Percentiles rank a stretch among this genome's conserved stretches.
These are phyloP conservation scores for Williopsis jadinii DNA, from an alignment of 1,139 yeast genomes.

Conservation along the genomic window DNA sequence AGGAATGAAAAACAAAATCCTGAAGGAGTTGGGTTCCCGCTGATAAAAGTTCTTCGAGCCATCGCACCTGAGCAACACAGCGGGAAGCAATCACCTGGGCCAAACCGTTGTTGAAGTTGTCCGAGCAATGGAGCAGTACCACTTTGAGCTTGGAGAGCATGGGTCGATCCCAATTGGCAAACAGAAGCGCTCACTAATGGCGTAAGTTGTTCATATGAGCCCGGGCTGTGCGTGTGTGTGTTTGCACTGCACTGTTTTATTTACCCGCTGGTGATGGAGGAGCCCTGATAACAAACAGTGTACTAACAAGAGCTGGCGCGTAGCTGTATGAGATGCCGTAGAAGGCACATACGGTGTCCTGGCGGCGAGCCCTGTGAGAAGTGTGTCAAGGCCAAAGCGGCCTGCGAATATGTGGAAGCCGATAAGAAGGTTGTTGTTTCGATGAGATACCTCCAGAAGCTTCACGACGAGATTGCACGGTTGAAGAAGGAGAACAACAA, in stretches of 20 bases:
- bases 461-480: constrained; percentile 55
- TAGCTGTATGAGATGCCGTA: constrained; percentile 62
- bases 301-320: constrained; percentile 3
- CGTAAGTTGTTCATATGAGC: constrained; percentile 6
- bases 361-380: constrained; percentile 74
- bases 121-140: too few species aligned
- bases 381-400: constrained; percentile 50
- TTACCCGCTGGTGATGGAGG: not conserved
- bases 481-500: constrained; percentile 48
- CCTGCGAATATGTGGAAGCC: constrained; percentile 73
- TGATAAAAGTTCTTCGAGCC: not conserved
- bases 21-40: constrained; percentile 9
- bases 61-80: too few species aligned
- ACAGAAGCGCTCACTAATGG: constrained; percentile 13
- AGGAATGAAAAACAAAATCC: not conserved
- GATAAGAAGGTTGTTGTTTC: constrained; percentile 75
- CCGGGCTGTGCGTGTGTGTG: not conserved
- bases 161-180: constrained; percentile 8
- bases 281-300: not conserved
- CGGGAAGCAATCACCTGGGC: too few species aligned
- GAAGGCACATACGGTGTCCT: constrained; percentile 73
- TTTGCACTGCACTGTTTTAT: not conserved
- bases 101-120: too few species aligned
- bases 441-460: constrained; percentile 58
- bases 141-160: too few species aligned